Evolutionary conservation across 2,329 filamentous ascomycete species (phyloP).

Genomic region (Pseudocercospora cruenta): DNA sequence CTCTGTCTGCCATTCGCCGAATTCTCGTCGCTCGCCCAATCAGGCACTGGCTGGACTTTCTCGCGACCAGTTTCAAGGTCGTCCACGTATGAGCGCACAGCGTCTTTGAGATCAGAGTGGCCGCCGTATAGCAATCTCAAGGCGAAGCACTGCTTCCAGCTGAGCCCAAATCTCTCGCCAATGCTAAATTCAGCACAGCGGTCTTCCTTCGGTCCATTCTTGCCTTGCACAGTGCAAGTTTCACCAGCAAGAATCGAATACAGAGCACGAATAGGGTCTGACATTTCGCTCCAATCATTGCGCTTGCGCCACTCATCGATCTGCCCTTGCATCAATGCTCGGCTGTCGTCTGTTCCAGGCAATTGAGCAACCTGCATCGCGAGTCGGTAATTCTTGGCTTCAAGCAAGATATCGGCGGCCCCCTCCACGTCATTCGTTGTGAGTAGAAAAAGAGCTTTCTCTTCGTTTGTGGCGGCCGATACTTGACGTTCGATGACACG

Average conservation of each 20-base stretch:
- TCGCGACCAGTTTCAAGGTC: slow-evolving; percentile 75
- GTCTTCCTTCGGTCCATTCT: slow-evolving; percentile 77
- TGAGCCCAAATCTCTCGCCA: slow-evolving; percentile 78
- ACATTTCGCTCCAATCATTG: slow-evolving; percentile 85
- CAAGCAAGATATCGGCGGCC: slow-evolving; percentile 78
- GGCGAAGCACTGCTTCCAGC: slow-evolving; percentile 93
- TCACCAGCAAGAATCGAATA: slow-evolving; percentile 91
- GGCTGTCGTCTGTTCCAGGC: slow-evolving; percentile 69
- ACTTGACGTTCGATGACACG: slow-evolving; percentile 49
- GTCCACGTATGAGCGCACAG: slow-evolving; percentile 72
- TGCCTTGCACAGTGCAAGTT: slow-evolving; percentile 79
- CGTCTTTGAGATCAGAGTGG: slow-evolving; percentile 67
- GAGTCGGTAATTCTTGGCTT: slow-evolving; percentile 78
- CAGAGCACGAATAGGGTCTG: slow-evolving; percentile 77
- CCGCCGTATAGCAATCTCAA: slow-evolving; percentile 88
- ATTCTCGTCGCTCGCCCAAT: slow-evolving; percentile 47
- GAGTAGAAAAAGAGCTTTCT: slow-evolving; percentile 80
- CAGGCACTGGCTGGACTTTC: slow-evolving; percentile 68
- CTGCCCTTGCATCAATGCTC: slow-evolving; percentile 76
- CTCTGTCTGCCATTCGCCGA: slow-evolving; percentile 66
- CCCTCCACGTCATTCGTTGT: slow-evolving; percentile 78
- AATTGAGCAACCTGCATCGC: slow-evolving; percentile 83
- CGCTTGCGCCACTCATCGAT: slow-evolving; percentile 82
- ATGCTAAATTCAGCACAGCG: slow-evolving; percentile 79
- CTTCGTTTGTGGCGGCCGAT: slow-evolving; percentile 69